These are phyloP conservation scores for Penicillium paneum DNA, from an alignment of 2,329 filamentous ascomycete genomes.

Conservation along the genomic window DNA sequence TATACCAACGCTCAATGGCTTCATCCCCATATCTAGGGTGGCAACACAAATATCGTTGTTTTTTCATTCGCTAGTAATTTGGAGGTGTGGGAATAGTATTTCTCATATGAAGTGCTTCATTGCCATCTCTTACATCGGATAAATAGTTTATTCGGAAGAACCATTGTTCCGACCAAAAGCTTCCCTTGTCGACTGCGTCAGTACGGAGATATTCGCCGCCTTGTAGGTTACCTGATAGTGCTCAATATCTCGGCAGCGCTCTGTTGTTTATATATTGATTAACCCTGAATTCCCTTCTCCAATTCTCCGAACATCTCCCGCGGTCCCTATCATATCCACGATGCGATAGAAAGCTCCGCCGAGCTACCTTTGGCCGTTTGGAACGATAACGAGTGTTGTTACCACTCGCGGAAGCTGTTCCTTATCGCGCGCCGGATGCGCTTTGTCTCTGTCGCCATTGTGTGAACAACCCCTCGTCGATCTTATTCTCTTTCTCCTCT, in stretches of 20 bases:
- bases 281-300: background rate
- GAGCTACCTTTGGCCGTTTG: conserved; percentile 3
- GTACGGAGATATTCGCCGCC: background rate
- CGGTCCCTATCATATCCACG: background rate
- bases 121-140: background rate
- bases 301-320: background rate
- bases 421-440: conserved; percentile 19
- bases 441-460: background rate
- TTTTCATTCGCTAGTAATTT: no score
- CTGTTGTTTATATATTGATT: background rate
- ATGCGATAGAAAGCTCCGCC: conserved; percentile 9
- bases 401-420: background rate
- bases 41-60: no score
- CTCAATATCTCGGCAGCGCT: background rate
- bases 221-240: background rate
- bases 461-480: background rate
- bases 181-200: background rate
- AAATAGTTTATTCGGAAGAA: background rate
- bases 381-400: conserved; percentile 4
- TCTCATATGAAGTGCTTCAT: background rate
- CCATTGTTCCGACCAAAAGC: conserved; percentile 1
- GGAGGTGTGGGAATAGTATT: no score
- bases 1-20: background rate
- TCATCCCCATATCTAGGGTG: no score
- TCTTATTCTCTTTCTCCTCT: background rate